Evolutionary conservation across 75 land plant genomes (phyloP), one percentile per base, ranked within the genome.

Genomic region (Picea sitchensis): DNA sequence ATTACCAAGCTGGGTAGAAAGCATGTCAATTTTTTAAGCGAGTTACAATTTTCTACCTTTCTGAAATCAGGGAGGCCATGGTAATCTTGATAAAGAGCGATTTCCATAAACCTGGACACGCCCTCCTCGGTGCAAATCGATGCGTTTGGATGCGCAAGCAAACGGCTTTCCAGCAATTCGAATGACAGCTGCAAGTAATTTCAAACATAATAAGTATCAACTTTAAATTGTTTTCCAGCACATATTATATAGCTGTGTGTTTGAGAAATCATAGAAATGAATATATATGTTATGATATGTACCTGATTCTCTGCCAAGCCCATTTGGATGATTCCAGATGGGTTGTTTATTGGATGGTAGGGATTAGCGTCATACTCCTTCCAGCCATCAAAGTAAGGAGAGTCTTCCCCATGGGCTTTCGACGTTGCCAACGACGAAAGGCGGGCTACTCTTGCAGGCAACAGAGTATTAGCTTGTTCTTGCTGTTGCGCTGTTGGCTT

Each of bases 281-380:
- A 36, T 36, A 36, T 1, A 47, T 5, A 47, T 6, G 8, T 47
- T 47, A 63, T 63, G 65, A 41, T 30, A 68, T 82, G 76, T 75
- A 91, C 96, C 89, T 91, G 91, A 80, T 88, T 91, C 59, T 91
- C 94, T 14, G 96, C 87, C 23, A 92, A 60, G 26, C 92, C 96
- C 87, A 94, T 88, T 58, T 91, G 90, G 26, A 94, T 94, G 62
- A 93, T 90, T 15, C 96, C 96, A 3, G 65, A 62, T 1, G 94
- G 94, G 61, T 91, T 94, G 3, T 2, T 36, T 12, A 73, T 38
- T 31, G 81, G 78, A 75, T 94, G 80, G 83, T 90, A 94, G 21
- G 93, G 90, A 76, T 95, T 81, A 68, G 86, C 86, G 65, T 88
- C 83, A 18, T 84, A 85, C 4, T 91, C 95, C 80, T 89, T 94